A percentile compares a stretch with the other conserved stretches of the same genome.
Conservation (phyloP, 106 monocot genomes). For the Agapanthus africanus region DNA sequence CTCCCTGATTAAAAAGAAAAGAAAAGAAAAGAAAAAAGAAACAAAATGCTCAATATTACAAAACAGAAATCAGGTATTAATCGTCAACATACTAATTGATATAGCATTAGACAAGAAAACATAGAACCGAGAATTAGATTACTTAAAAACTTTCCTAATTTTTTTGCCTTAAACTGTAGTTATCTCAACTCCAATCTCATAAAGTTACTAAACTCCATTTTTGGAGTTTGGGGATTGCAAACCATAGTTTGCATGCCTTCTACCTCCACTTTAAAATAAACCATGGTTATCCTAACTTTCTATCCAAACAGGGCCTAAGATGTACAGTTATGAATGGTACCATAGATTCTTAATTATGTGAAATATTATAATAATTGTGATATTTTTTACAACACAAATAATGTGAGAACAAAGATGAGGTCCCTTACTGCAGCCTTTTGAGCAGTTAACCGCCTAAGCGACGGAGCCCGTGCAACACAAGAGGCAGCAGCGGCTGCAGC, state of each 20-base stretch:
- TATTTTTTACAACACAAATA: neutral
- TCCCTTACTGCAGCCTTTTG: conserved; percentile 62
- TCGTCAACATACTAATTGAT: neutral
- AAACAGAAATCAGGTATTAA: too few species aligned
- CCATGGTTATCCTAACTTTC: too few species aligned
- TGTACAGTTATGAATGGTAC: neutral
- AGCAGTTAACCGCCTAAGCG: conserved; percentile 60
- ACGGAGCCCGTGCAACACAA: conserved; percentile 90
- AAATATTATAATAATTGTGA: neutral
- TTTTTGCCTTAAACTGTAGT: too few species aligned
- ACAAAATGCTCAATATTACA: too few species aligned
- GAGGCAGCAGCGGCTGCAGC: conserved; percentile 94
- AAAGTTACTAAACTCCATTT: too few species aligned
- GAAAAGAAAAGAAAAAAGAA: neutral
- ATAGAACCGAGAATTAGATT: too few species aligned
- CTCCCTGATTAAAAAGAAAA: conserved; percentile 26
- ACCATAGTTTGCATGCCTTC: neutral
- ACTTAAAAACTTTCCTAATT: too few species aligned
- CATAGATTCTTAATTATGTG: neutral
- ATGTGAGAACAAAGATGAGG: neutral
- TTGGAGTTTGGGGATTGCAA: neutral
- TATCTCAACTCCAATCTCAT: too few species aligned
- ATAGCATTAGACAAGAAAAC: neutral
- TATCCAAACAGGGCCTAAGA: too few species aligned
- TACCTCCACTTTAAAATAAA: too few species aligned